These are phyloP conservation scores for Trypanosoma melophagium DNA, from an alignment of 208 protist species.

Conservation along the genomic window DNA sequence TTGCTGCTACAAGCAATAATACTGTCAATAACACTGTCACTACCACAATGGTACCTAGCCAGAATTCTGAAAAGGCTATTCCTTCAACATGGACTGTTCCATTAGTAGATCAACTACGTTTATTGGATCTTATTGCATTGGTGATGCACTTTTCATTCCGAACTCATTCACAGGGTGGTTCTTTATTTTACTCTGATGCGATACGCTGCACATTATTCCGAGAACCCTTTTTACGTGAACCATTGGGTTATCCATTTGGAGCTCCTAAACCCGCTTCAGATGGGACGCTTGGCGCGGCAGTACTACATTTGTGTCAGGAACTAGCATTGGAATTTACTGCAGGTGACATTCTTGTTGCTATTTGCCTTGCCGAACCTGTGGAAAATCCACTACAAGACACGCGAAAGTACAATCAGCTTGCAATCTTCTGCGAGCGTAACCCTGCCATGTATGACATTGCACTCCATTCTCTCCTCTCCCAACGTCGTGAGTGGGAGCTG, in stretches of 20 bases:
- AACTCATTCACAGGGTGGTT: conserved; percentile 35
- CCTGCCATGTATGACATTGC: conserved; percentile 44
- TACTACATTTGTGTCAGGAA: conserved; percentile 48
- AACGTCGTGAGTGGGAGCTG: conserved; percentile 76
- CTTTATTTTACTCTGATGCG: conserved; percentile 31
- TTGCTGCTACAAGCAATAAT: conserved; percentile 15
- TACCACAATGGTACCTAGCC: background rate
- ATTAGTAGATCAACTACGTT: conserved; percentile 27
- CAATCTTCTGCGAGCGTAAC: conserved; percentile 56
- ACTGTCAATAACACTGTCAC: background rate
- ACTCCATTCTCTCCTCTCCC: conserved; percentile 41
- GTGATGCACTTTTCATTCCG: conserved; percentile 63
- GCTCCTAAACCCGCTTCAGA: conserved; percentile 32
- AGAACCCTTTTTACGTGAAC: conserved; percentile 50
- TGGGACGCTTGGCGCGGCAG: conserved; percentile 37
- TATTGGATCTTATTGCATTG: conserved; percentile 59
- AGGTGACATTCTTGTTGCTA: conserved; percentile 52
- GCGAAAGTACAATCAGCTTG: conserved; percentile 45
- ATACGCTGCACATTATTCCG: conserved; percentile 65
- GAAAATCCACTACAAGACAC: conserved; percentile 42
- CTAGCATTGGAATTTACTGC: conserved; percentile 66
- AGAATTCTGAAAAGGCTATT: too few relatives aligned
- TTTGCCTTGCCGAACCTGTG: conserved; percentile 52
- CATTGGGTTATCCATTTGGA: conserved; percentile 78
- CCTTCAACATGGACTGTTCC: conserved; percentile 23